These are phyloP conservation scores for Alternaria viburni DNA, from an alignment of 2,329 filamentous ascomycete species.

Conservation along the genomic window DNA sequence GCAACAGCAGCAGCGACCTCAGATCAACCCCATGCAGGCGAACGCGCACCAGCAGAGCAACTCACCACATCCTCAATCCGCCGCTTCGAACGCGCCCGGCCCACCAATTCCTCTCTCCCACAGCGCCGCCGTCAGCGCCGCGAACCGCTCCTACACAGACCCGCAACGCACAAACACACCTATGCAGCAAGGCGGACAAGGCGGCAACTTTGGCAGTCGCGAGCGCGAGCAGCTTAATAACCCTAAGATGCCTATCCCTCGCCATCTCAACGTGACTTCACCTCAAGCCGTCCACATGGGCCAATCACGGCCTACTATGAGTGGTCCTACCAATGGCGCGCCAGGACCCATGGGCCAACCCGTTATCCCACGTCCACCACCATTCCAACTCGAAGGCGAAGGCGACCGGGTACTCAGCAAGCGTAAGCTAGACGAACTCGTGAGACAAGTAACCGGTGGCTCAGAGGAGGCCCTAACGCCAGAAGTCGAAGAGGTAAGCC, in stretches of 20 bases:
- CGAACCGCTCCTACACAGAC: conserved; percentile 48
- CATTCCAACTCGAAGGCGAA: conserved; percentile 87
- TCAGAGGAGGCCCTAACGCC: conserved; percentile 81
- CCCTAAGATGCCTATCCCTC: conserved; percentile 81
- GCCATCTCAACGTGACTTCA: conserved; percentile 73
- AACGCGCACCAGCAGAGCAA: conserved; percentile 45
- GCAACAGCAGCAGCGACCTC: conserved; percentile 39
- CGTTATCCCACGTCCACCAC: conserved; percentile 78
- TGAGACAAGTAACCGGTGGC: conserved; percentile 89
- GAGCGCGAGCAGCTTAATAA: conserved; percentile 54
- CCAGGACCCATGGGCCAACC: conserved; percentile 88
- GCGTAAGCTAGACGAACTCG: conserved; percentile 95
- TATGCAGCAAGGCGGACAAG: conserved; percentile 38
- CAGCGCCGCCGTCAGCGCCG: conserved; percentile 52
- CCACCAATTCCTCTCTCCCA: conserved; percentile 52
- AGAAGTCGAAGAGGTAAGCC: conserved; percentile 89
- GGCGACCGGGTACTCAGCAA: conserved; percentile 94
- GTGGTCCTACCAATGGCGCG: conserved; percentile 74
- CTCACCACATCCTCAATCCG: conserved; percentile 47
- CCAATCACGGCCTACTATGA: conserved; percentile 79
- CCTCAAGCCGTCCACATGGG: conserved; percentile 78
- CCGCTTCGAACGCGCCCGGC: conserved; percentile 37
- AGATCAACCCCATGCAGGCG: conserved; percentile 46
- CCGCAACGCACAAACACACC: conserved; percentile 44
- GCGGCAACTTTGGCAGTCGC: conserved; percentile 43